Evolutionary conservation across 352 stramenopile species (phyloP).

Genomic region (Blastocystis sp.): DNA sequence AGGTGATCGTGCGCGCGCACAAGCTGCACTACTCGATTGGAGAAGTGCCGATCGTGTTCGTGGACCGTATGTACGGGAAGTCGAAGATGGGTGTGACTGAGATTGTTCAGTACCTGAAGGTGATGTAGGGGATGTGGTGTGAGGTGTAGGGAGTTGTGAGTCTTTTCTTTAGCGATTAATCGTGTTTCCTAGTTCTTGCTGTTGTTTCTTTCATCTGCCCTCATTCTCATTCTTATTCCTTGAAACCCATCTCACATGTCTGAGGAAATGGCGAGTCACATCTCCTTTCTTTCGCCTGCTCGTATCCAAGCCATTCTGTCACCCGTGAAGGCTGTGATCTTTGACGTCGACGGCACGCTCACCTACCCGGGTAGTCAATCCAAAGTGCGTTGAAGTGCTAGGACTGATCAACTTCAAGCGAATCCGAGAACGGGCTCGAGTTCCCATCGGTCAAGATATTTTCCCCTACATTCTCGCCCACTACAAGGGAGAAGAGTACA

Average conservation of each 20-base stretch:
- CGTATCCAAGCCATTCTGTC: constrained; percentile 13
- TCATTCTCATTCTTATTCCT: constrained; percentile 13
- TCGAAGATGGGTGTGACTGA: constrained; percentile 94
- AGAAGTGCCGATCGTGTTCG: constrained; percentile 94
- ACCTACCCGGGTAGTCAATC: constrained; percentile 6
- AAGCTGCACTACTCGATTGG: constrained; percentile 84
- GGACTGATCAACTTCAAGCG: constrained; percentile 51
- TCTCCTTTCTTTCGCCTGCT: constrained; percentile 3
- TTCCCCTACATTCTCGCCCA: constrained; percentile 44
- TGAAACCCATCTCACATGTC: constrained; percentile 8
- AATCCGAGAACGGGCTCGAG: constrained; percentile 8
- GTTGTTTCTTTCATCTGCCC: constrained; percentile 35
- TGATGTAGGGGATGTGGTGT: constrained; percentile 89
- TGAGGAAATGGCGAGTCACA: constrained; percentile 25
- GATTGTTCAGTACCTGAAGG: constrained; percentile 93
- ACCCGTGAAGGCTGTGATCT: constrained; percentile 46
- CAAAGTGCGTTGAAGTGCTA: not conserved
- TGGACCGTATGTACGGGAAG: constrained; percentile 96
- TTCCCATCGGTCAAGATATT: constrained; percentile 50
- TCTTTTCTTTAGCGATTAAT: constrained; percentile 33
- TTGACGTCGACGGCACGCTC: constrained; percentile 58
- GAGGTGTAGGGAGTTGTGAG: constrained; percentile 73
- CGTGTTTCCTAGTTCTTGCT: not conserved
- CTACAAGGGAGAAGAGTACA: constrained; percentile 49
- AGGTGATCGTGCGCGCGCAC: constrained; percentile 90